These are phyloP conservation scores for Lanmaoa rubissima DNA, from an alignment of 768 basidiomycete species.

Conservation along the genomic window DNA sequence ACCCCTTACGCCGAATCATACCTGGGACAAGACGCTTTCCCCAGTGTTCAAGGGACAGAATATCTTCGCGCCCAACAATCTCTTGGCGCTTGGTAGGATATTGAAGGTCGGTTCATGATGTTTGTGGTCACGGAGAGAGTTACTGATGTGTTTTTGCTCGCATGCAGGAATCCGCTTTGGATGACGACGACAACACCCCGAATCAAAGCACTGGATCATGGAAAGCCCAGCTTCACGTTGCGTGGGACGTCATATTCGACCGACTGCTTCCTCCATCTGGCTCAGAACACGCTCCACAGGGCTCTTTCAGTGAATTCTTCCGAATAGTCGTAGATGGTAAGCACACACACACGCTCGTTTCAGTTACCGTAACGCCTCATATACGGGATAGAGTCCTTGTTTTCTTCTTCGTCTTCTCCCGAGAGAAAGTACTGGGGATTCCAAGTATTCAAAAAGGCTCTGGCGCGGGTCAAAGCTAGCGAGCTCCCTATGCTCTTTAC, in stretches of 20 bases:
- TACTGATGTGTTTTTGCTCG: constrained; percentile 6
- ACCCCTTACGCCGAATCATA: constrained; percentile 50
- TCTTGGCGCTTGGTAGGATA: constrained; percentile 69
- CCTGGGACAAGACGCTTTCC: constrained; percentile 64
- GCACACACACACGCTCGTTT: constrained; percentile 18
- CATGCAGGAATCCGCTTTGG: constrained; percentile 53
- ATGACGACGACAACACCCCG: constrained; percentile 44
- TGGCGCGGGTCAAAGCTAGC: constrained; percentile 60
- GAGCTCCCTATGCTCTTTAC: constrained; percentile 88
- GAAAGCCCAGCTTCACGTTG: constrained; percentile 92
- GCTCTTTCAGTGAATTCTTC: constrained; percentile 90
- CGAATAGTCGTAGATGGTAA: constrained; percentile 86
- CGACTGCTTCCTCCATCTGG: constrained; percentile 56
- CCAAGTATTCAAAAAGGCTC: constrained; percentile 78
- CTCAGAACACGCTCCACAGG: constrained; percentile 37
- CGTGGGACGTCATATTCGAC: constrained; percentile 84
- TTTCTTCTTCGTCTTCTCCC: constrained; percentile 77
- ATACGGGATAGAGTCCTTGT: constrained; percentile 68
- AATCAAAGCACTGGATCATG: constrained; percentile 59
- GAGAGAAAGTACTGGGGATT: constrained; percentile 98
- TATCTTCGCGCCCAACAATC: constrained; percentile 68
- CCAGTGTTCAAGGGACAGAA: constrained; percentile 78
- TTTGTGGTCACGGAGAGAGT: background rate
- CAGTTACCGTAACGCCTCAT: background rate
- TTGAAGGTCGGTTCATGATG: constrained; percentile 60